A percentile compares a stretch with the other conserved stretches of the same genome.
These are phyloP conservation scores for Hypoxylon crocopeplum DNA, from an alignment of 495 filamentous ascomycete genomes.

Conservation along the genomic window DNA sequence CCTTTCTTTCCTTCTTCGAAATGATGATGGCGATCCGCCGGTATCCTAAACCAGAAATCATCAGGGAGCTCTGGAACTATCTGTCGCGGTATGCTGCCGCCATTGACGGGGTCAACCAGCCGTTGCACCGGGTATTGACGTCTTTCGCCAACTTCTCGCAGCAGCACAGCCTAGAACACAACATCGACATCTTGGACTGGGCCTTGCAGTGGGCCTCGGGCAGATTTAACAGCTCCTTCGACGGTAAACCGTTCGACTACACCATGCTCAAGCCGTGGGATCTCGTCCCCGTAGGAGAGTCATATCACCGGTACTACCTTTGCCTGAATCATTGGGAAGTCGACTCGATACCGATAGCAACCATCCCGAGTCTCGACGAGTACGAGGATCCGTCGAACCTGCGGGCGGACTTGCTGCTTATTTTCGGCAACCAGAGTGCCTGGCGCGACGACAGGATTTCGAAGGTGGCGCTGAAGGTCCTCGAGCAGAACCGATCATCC, in stretches of 20 bases:
- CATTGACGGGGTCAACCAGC: conserved; percentile 33
- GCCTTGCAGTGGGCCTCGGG: conserved; percentile 34
- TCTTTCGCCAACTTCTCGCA: conserved; percentile 37
- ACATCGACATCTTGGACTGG: conserved; percentile 36
- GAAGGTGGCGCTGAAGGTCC: conserved; percentile 25
- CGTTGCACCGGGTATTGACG: conserved; percentile 27
- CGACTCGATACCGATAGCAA: conserved; percentile 35
- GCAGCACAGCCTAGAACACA: conserved; percentile 32
- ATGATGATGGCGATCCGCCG: conserved; percentile 34
- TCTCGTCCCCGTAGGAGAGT: conserved; percentile 32
- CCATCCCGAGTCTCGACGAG: conserved; percentile 30
- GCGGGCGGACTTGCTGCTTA: conserved; percentile 38
- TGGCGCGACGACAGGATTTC: conserved; percentile 39
- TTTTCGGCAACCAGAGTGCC: conserved; percentile 38
- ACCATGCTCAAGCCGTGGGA: conserved; percentile 42
- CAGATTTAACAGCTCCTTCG: conserved; percentile 38
- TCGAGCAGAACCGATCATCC: conserved; percentile 32
- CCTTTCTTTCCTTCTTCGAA: conserved; percentile 40
- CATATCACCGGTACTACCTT: conserved; percentile 42
- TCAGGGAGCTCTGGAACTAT: conserved; percentile 38
- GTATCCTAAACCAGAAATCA: conserved; percentile 40
- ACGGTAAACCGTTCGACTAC: conserved; percentile 41
- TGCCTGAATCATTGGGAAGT: conserved; percentile 37
- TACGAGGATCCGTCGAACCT: conserved; percentile 34
- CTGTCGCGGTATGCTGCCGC: conserved; percentile 36